These are phyloP conservation scores for Alternaria ventricosa DNA, from an alignment of 2,329 filamentous ascomycete genomes.

Conservation along the genomic window DNA sequence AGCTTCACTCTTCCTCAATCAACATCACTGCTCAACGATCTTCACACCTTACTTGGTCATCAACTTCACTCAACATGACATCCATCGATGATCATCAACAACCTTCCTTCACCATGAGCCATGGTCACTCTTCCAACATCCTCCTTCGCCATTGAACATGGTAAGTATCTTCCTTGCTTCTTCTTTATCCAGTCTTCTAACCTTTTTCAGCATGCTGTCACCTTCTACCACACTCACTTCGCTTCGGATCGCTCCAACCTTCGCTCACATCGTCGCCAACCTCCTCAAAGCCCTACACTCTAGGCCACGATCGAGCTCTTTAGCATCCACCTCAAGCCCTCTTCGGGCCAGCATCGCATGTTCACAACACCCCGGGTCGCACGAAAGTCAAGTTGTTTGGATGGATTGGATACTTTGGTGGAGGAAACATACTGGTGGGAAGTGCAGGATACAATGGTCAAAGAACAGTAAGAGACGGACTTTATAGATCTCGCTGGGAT, in stretches of 20 bases:
- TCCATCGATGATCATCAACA: conserved; percentile 3
- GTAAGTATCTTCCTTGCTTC: not conserved
- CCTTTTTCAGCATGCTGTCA: conserved; percentile 1
- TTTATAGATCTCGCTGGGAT: conserved; percentile 1
- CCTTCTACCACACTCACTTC: not conserved
- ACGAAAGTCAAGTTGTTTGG: not conserved
- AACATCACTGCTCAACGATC: not conserved
- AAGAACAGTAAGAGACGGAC: conserved; percentile 6
- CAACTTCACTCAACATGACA: conserved; percentile 8
- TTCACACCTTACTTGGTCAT: not conserved
- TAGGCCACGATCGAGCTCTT: not conserved
- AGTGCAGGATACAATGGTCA: conserved; percentile 3
- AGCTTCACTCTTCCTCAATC: not conserved
- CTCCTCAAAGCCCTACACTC: not conserved
- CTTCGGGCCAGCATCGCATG: conserved; percentile 8
- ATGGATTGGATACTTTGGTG: not conserved
- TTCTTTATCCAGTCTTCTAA: not conserved
- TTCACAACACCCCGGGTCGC: not conserved
- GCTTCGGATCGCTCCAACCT: not conserved
- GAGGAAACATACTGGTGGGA: conserved; percentile 5
- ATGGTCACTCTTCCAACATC: conserved; percentile 1
- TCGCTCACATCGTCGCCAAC: not conserved
- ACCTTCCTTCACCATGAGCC: conserved; percentile 3
- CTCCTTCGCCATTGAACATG: conserved; percentile 9
- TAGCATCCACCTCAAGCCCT: not conserved